Evolutionary conservation across 345 rosid genomes (phyloP), one percentile per base, ranked within the genome.

Genomic region (Cardamine chenopodiifolia): DNA sequence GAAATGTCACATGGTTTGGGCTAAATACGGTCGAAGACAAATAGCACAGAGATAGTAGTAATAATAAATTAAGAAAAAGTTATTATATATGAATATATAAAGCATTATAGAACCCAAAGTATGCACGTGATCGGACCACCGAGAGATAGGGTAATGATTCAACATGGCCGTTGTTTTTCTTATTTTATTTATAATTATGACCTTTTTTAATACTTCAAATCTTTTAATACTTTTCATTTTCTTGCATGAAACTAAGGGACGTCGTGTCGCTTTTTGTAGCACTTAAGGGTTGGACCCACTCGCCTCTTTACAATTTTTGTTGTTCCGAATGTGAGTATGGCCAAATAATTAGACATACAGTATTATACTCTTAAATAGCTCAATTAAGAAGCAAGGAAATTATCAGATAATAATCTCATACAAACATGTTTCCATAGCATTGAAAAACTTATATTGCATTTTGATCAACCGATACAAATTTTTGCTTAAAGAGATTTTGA

Each of bases 111-210:
- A 79, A 75, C 81, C 82, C 84, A 50, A 78, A 68, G 82, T 48
- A n/a, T 22, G 89, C 87, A 88, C 92, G 90, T 88, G 88, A 82
- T 84, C 83, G 44, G 37, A 75, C 35, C 54, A 67, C 65, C 79
- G 25, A 57, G 68, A 31, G 79, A 64, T 23, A 63, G 61, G 53
- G 59, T 56, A 47, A 62, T 70, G 72, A 77, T 60, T 77, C 76
- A 42, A 69, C 44, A 55, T 69, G 80, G 71, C 71, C 70, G 66
- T 69, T 76, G 70, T 54, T 69, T 28, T 56, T 25, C 34, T 44
- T 69, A 7, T 68, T 53, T 67, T 49, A 49, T 14, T 62, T 37
- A 15, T 67, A 29, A 28, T 15, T 49, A 19, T 23, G 25, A 23
- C 25, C 25, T 23, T 60, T 58, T 19, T 8, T 4, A 49, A 22